These are phyloP conservation scores for Phaeolepiota aurea DNA, from an alignment of 768 basidiomycete species.

Conservation along the genomic window DNA sequence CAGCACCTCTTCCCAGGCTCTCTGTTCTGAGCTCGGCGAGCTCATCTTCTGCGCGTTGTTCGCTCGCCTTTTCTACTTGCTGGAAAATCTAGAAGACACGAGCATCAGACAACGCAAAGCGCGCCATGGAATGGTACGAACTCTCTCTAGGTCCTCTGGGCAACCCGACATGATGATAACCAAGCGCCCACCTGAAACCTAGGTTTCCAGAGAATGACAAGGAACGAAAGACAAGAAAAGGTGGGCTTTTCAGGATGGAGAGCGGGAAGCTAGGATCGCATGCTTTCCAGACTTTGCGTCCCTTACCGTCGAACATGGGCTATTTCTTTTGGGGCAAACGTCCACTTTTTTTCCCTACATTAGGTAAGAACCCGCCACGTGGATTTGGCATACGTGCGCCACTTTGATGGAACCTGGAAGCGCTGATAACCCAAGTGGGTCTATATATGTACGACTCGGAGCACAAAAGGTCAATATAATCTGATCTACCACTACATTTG, in stretches of 20 bases:
- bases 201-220: not conserved
- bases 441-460: no score
- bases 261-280: conserved; percentile 1
- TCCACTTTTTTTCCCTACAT: not conserved
- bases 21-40: conserved; percentile 8
- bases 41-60: conserved; percentile 35
- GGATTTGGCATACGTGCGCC: no score
- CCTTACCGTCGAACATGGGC: not conserved
- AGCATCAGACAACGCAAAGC: not conserved
- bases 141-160: conserved; percentile 24
- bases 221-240: not conserved
- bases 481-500: no score
- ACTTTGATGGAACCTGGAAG: not conserved
- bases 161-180: conserved; percentile 11
- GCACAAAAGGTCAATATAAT: no score
- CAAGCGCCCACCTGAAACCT: not conserved
- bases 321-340: no score
- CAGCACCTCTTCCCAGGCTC: conserved; percentile 4
- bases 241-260: conserved; percentile 1
- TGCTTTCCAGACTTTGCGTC: conserved; percentile 2
- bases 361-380: conserved; percentile 1
- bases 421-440: no score
- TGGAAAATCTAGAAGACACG: conserved; percentile 41
- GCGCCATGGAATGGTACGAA: conserved; percentile 5
- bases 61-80: conserved; percentile 49